A percentile compares a stretch with the other conserved stretches of the same genome.
Conservation (phyloP, 2,329 filamentous ascomycete genomes). For the Colletotrichum sp. region DNA sequence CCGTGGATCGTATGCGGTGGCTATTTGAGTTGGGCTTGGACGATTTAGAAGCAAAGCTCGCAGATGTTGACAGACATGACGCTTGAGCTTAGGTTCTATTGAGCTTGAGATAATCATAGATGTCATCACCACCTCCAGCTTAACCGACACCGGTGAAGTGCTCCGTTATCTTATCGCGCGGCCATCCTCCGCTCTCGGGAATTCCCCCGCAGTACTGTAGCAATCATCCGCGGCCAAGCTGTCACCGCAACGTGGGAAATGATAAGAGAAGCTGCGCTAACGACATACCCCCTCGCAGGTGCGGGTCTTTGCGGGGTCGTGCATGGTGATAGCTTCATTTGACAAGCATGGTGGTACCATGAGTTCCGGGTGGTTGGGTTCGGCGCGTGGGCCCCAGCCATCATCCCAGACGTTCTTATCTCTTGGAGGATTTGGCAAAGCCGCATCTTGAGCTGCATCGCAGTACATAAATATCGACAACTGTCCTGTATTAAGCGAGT, state of each 20-base stretch:
- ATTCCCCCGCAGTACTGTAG: no score
- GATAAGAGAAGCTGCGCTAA: background rate
- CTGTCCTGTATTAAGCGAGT: background rate
- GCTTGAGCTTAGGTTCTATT: background rate
- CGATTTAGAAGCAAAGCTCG: background rate
- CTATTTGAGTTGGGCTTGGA: background rate
- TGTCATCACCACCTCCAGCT: background rate
- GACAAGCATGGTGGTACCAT: background rate
- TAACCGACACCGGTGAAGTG: background rate
- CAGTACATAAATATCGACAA: background rate
- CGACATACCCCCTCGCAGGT: background rate
- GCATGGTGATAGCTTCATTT: background rate
- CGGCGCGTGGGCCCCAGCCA: background rate
- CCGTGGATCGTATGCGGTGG: background rate
- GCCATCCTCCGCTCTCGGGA: background rate
- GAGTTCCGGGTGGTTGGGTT: background rate
- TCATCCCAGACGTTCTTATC: background rate
- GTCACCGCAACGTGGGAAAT: background rate
- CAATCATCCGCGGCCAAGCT: background rate
- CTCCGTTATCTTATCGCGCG: background rate
- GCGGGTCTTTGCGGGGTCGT: background rate
- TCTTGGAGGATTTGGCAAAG: background rate
- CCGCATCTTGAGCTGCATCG: background rate
- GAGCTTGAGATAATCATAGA: background rate
- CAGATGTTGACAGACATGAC: background rate